These are phyloP conservation scores for Arbutus unedo DNA, from an alignment of 148 eudicot species.

Conservation along the genomic window DNA sequence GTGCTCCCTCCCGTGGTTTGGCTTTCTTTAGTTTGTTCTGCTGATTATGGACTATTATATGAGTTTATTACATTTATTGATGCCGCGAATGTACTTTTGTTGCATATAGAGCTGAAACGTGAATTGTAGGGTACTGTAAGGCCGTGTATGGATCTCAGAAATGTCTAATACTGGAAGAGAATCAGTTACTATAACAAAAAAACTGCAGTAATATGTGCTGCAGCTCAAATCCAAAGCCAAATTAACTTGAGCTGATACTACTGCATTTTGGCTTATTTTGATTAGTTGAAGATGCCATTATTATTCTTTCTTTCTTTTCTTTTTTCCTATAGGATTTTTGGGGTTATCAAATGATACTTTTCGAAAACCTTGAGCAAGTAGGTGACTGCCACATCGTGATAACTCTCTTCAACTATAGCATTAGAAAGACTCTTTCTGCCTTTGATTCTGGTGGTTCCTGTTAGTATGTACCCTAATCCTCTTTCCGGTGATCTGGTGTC, in stretches of 20 bases:
- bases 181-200: background rate
- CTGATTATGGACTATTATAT: too few species aligned
- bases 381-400: too few species aligned
- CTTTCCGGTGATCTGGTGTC: too few species aligned
- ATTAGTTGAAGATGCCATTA: too few species aligned
- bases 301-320: background rate
- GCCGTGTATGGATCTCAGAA: background rate
- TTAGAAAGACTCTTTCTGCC: too few species aligned
- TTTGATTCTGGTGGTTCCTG: too few species aligned
- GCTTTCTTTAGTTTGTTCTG: too few species aligned
- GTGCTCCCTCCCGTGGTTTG: background rate
- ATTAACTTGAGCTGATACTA: background rate
- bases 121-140: background rate
- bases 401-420: too few species aligned
- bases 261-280: background rate
- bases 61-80: background rate
- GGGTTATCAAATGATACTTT: too few species aligned
- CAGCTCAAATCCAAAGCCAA: background rate
- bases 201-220: background rate
- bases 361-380: too few species aligned
- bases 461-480: too few species aligned
- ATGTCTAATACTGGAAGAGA: background rate
- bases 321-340: background rate
- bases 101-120: background rate
- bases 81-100: background rate